Conservation (phyloP, 306 rosid genomes). For the Ochetophila trinervis region DNA sequence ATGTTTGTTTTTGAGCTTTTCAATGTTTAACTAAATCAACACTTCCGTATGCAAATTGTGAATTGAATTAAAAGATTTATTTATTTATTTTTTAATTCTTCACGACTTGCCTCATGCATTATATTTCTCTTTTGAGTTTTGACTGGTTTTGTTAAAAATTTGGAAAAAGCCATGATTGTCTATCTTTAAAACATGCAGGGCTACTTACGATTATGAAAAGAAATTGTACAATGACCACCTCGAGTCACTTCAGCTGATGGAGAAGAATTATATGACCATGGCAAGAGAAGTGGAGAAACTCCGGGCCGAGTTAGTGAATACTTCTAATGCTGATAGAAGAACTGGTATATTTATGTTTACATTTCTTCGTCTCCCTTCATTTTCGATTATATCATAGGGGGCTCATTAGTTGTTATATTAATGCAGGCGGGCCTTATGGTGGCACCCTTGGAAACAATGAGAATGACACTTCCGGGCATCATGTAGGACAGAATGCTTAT, state of each 20-base stretch:
- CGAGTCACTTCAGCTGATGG: constrained; percentile 95
- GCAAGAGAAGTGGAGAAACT: constrained; percentile 94
- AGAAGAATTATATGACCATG: constrained; percentile 86
- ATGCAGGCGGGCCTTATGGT: constrained; percentile 73
- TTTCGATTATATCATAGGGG: constrained; percentile 21
- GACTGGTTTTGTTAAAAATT: not conserved
- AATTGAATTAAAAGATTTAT: not conserved
- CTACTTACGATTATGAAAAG: constrained; percentile 81
- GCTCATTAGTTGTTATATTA: constrained; percentile 27
- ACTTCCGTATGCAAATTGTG: no score
- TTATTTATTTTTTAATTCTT: not conserved
- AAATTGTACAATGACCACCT: constrained; percentile 89
- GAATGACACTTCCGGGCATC: constrained; percentile 61
- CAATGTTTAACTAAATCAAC: not conserved
- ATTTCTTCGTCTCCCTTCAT: constrained; percentile 29
- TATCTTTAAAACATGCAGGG: constrained; percentile 57
- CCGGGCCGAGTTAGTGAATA: constrained; percentile 76
- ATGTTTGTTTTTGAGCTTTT: not conserved
- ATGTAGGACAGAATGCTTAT: constrained; percentile 67
- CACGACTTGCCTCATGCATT: not conserved
- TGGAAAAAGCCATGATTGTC: constrained; percentile 20
- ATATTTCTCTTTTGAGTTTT: no score
- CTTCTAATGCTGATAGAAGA: constrained; percentile 58
- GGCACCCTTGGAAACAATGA: constrained; percentile 67
- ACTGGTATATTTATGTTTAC: constrained; percentile 44